Evolutionary conservation across 768 basidiomycete genomes (phyloP), one percentile per base, ranked within the genome.

Genomic region (Russula lepida): DNA sequence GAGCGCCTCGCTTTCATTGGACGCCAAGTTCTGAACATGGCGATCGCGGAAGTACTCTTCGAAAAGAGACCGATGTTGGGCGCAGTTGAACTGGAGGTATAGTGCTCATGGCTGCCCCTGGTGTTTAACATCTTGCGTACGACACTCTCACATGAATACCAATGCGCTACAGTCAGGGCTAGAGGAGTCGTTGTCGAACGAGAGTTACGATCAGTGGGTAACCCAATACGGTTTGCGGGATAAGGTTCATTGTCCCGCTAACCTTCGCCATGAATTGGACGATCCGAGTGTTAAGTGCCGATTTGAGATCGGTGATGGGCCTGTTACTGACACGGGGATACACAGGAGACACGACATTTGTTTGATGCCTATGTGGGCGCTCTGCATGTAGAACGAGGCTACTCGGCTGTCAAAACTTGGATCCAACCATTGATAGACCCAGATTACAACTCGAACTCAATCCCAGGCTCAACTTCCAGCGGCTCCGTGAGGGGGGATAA

Each of bases 1-100:
- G 83, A 83, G 69, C 73, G 84, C 56, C 71, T 87, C 59, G 72
- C 79, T 37, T 71, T 74, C 39, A 74, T 86, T 43, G 85, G 85
- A 33, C 71, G 73, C 59, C 62, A 73, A 51, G 77, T 77, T 39
- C 72, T 86, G 56, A 76, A 78, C 54, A 71, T 77, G 64, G 76
- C 74, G 41, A 72, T 82, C 53, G 80, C 81, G 5, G 67, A 74
- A 43, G 66, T 73, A 46, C 68, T 85, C 19, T 85, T 84, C 67
- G 72, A 70, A 64, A 76, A 74, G 67, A 76, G 75, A 64, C 85
- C 85, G 13, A 74, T 79, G 69, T 65, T 83, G 53, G 76, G 72
- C 50, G 77, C 74, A 27, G 58, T 70, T 12, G 79, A 82, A 39
- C 76, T 89, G 56, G 71, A 75, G 71, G 85, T 44, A 85, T 69